These are phyloP conservation scores for Agrocybe pediades DNA, from an alignment of 768 basidiomycete species.

Conservation along the genomic window DNA sequence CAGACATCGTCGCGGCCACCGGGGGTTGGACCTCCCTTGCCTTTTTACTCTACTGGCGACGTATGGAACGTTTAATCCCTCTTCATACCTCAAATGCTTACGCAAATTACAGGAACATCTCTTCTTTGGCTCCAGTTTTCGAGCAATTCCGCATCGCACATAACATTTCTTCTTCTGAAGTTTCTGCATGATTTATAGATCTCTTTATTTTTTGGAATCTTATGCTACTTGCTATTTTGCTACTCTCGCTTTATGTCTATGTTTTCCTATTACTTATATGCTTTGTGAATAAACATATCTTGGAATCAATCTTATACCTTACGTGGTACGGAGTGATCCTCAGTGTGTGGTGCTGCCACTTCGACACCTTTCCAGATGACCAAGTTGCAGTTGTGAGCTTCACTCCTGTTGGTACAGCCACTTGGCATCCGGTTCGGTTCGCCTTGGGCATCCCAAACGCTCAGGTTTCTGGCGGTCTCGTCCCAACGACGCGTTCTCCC, in stretches of 20 bases:
- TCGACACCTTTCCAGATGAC: background rate
- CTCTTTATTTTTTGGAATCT: too few species aligned
- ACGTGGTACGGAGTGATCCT: background rate
- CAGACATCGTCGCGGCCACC: conserved; percentile 27
- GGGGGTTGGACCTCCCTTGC: conserved; percentile 34
- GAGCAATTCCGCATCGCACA: too few species aligned
- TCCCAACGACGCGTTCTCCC: background rate
- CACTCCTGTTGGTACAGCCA: conserved; percentile 6
- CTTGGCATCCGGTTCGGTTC: conserved; percentile 15
- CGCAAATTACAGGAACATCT: background rate
- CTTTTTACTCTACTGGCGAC: conserved; percentile 35
- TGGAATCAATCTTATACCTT: background rate
- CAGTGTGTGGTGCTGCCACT: background rate
- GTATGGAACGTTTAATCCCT: conserved; percentile 22
- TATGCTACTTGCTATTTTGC: too few species aligned
- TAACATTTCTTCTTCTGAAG: too few species aligned
- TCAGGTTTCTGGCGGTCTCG: background rate
- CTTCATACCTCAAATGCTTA: conserved; percentile 16
- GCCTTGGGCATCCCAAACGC: conserved; percentile 20
- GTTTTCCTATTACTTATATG: too few species aligned
- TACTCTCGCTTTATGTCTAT: too few species aligned
- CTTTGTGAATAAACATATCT: too few species aligned
- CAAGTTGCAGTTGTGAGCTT: conserved; percentile 3
- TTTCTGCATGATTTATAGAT: too few species aligned
- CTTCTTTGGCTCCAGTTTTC: too few species aligned